A percentile compares a stretch with the other conserved stretches of the same genome.
Conservation (phyloP, 2,329 filamentous ascomycete species). For the Escovopsis sp. region DNA sequence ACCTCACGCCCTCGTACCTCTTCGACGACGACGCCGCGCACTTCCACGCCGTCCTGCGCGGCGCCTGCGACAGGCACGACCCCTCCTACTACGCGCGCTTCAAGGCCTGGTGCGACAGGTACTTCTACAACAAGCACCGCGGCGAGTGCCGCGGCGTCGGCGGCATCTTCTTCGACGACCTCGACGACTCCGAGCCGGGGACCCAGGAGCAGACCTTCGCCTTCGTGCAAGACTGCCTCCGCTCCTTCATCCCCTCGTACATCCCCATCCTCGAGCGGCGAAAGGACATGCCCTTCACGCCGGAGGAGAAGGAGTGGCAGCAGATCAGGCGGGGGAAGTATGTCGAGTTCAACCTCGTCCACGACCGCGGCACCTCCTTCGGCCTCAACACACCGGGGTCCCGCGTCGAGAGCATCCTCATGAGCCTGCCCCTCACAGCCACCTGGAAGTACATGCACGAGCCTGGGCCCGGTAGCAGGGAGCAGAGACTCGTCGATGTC, state of each 20-base stretch:
- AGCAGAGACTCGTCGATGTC: slow-evolving; percentile 67
- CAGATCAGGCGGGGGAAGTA: slow-evolving; percentile 88
- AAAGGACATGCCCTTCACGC: slow-evolving; percentile 83
- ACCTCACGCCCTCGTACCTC: slow-evolving; percentile 83
- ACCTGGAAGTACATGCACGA: slow-evolving; percentile 94
- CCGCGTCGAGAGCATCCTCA: slow-evolving; percentile 88
- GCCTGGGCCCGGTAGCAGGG: slow-evolving; percentile 57
- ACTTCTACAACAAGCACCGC: slow-evolving; percentile 89
- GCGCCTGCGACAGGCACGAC: slow-evolving; percentile 85
- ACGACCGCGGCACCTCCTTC: slow-evolving; percentile 89
- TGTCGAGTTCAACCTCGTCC: slow-evolving; percentile 95
- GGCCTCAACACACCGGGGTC: slow-evolving; percentile 85
- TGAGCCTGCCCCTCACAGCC: slow-evolving; percentile 88
- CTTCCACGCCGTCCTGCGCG: slow-evolving; percentile 89
- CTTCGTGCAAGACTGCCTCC: slow-evolving; percentile 72
- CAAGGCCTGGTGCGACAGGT: slow-evolving; percentile 97
- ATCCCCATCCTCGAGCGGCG: slow-evolving; percentile 74
- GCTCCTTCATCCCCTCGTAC: slow-evolving; percentile 81
- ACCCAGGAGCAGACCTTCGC: slow-evolving; percentile 70
- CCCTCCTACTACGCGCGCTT: slow-evolving; percentile 83
- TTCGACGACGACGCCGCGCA: slow-evolving; percentile 96
- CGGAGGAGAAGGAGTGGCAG: slow-evolving; percentile 88
- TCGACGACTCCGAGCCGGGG: slow-evolving; percentile 56
- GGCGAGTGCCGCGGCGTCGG: slow-evolving; percentile 76
- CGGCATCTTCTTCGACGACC: slow-evolving; percentile 97